Evolutionary conservation across 2,329 filamentous ascomycete species (phyloP).

Genomic region (Talaromyces sp.): DNA sequence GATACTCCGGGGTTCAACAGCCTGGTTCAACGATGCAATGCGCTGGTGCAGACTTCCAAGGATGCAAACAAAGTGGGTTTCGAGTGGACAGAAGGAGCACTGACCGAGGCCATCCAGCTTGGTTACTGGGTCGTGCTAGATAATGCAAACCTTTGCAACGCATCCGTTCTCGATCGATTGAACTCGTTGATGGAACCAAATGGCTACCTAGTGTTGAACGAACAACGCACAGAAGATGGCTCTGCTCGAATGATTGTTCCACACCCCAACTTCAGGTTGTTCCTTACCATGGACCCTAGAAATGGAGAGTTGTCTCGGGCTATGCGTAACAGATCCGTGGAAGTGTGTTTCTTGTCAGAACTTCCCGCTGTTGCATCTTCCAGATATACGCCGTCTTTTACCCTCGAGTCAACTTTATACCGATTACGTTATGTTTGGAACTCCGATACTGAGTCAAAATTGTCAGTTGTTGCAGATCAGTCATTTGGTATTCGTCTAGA

Average conservation of each 20-base stretch:
- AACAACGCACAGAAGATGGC: conserved; percentile 79
- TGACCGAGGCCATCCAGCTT: conserved; percentile 78
- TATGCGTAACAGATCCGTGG: conserved; percentile 92
- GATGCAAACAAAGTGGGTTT: conserved; percentile 72
- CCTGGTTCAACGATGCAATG: conserved; percentile 47
- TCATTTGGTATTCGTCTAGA: conserved; percentile 32
- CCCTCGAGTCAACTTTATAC: conserved; percentile 36
- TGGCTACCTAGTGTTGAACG: conserved; percentile 83
- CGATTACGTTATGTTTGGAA: conserved; percentile 34
- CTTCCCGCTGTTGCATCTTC: conserved; percentile 21
- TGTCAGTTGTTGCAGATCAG: conserved; percentile 16
- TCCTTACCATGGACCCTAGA: conserved; percentile 85
- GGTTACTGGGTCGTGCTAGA: conserved; percentile 93
- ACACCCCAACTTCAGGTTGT: conserved; percentile 83
- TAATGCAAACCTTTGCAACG: conserved; percentile 94
- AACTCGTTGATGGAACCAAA: conserved; percentile 92
- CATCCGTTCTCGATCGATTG: conserved; percentile 86
- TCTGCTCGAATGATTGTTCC: conserved; percentile 73
- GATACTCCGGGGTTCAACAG: conserved; percentile 44
- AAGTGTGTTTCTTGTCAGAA: conserved; percentile 66
- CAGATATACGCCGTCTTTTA: conserved; percentile 30
- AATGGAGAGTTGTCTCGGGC: conserved; percentile 92
- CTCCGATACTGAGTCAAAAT: conserved; percentile 15
- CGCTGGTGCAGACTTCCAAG: conserved; percentile 50
- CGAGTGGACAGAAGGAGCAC: conserved; percentile 91